Base-by-base conservation (phyloP, 2,329 filamentous ascomycete species). In the Simplicillium aogashimaense region DNA sequence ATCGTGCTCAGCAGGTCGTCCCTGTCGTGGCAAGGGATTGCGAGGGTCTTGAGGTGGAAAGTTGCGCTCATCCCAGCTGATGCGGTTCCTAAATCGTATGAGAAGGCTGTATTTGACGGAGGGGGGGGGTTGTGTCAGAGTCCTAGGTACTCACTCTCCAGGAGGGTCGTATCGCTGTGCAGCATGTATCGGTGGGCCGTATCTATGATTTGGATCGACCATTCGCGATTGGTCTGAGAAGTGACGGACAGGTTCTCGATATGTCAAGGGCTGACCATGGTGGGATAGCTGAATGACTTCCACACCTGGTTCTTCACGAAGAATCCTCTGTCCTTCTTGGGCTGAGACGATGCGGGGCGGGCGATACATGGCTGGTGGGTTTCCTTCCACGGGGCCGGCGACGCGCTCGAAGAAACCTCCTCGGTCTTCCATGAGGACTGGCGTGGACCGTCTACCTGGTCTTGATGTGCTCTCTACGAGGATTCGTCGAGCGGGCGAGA, bases 381-480 rank as follows among this genome's bases (percentile, higher is more conserved):
- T 16, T 44, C 20, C n/a, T 38, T 40, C 32, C 20, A 9, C 6
- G 20, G 39, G 40, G 39, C 29, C 46, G 42, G 48, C 44, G 29
- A 63, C 50, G 41, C 56, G 58, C 45, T 60, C 61, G 44, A 51
- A 59, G 39, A 63, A 62, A 13, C 59, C 58, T 41, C 59, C 60
- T 25, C 59, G 54, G 47, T 64, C 59, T 45, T 64, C 60, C 61
- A 66, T 65, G 46, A 63, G 39, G 36, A 64, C 53, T 14, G 56
- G 56, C 16, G 55, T 57, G n/a, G 50, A 49, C 31, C 52, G 52
- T 17, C 49, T 52, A 38, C 58, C 60, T 14, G 51, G 51, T 35
- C 56, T 51, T 39, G 52, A 46, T 37, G 50, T 50, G 43, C 60
- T 54, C 39, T 58, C 45, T 37, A 55, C 51, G 20, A 25, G 20